Evolutionary conservation across 495 filamentous ascomycete species (phyloP), one percentile per base, ranked within the genome.

Genomic region (Lophiotrema nucula): DNA sequence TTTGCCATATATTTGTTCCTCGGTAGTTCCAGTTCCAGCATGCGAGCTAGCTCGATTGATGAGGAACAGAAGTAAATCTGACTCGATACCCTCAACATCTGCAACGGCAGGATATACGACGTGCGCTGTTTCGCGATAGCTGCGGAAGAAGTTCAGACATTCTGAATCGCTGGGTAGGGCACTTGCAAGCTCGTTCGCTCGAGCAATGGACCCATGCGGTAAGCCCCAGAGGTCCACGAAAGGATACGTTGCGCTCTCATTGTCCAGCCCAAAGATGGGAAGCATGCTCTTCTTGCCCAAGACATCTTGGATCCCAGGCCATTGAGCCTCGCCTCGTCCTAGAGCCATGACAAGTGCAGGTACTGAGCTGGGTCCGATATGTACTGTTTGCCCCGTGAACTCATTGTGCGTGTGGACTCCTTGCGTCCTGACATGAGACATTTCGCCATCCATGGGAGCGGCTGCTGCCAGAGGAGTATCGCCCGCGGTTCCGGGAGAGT

Each of bases 71-170:
- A 82, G 79, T 27, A 90, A 73, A 46, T 83, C 81, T 2, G 77
- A 76, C 67, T 90, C 86, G 16, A 92, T 75, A 25, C 77, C 74
- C 35, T 83, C 78, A 23, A 88, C 75, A 65, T 92, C 85, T 27
- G 84, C 79, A 28, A 95, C 78, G 15, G 89, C 88, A 3, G 88
- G 87, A 78, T 88, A 95, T 59, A 92, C 82, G 10, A 88, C 85
- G 33, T 88, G 82, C 4, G 87, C 82, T 12, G 88, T 88, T 58
- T 90, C 85, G 69, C 81, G 84, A 73, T 92, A 95, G 31, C 80
- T 84, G 26, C 78, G 72, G 58, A 92, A 84, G 38, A 90, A 79
- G 57, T 85, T 89, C 53, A 61, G 27, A 33, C 74, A 90, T 71
- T 79, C 86, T 69, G 63, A 74, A 68, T 85, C 82, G 46, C 73